A percentile compares a stretch with the other conserved stretches of the same genome.
phyloP scores from a whole-genome alignment of 169 alveolate genomes.

The Neospora caninum region DNA sequence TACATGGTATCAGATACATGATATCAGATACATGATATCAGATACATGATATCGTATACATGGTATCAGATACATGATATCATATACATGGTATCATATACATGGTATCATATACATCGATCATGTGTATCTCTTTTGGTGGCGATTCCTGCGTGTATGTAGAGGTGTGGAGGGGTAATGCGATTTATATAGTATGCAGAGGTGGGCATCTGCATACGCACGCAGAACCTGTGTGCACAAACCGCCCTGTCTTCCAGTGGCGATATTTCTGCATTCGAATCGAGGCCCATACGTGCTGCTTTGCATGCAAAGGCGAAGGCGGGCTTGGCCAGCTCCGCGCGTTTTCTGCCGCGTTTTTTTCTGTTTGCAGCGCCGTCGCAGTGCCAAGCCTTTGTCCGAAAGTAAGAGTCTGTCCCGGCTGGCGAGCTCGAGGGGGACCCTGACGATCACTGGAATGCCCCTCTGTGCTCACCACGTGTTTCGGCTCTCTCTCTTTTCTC shows the following conservation, averaged over 20 bases:
- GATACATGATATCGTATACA: neutral
- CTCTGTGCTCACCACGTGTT: neutral
- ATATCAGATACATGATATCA: too few relatives aligned
- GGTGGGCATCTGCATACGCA: neutral
- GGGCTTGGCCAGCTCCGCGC: too few relatives aligned
- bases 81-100: too few relatives aligned
- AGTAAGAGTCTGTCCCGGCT: neutral
- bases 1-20: neutral
- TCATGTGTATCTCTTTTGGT: neutral
- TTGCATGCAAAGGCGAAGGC: too few relatives aligned
- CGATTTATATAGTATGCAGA: too few relatives aligned
- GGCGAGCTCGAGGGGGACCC: neutral
- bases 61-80: neutral
- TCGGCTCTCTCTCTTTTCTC: neutral
- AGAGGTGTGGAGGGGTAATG: neutral
- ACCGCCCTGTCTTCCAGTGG: too few relatives aligned
- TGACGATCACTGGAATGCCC: neutral
- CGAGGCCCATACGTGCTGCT: too few relatives aligned
- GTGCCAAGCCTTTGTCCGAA: conserved; percentile 1
- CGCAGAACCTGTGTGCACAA: too few relatives aligned
- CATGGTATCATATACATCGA: neutral
- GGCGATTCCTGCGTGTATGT: neutral
- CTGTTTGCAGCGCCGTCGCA: neutral
- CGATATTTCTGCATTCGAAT: too few relatives aligned
- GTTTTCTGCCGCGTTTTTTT: too few relatives aligned